Evolutionary conservation across 139 green algal species (phyloP), one percentile per base, ranked within the genome.

Genomic region (Tetradesmus obliquus): DNA sequence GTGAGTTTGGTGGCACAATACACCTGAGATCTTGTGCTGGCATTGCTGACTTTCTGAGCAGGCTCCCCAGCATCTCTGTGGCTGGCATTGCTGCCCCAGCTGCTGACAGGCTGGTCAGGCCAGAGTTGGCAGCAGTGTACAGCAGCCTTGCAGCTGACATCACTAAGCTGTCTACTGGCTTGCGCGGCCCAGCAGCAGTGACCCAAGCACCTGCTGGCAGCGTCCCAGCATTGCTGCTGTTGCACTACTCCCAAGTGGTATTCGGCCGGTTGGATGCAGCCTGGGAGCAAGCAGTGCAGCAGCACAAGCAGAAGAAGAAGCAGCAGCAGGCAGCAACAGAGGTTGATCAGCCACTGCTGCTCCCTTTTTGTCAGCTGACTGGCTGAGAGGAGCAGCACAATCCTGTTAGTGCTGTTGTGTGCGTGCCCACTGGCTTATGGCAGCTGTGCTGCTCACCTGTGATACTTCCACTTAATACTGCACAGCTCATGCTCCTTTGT

Each of bases 91-190:
- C 76, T 83, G 76, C 76, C n/a, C 76, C 76, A 55, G 76, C 76
- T 83, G 76, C 76, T 15, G n/a, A 83, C 1, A 55, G 76, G 76
- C 76, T 83, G 76, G 76, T 83, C n/a, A 53, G 76, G 76, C 76
- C 76, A n/a, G 76, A 83, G 76, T 24, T 83, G 76, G n/a, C n/a
- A 54, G 76, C n/a, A 24, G 76, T 83, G n/a, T 83, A 83, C n/a
- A 13, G 13, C 20, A 53, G 76, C 76, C 76, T 83, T 53, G 76
- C 76, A 55, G 76, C 76, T 83, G n/a, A 24, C 76, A 55, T 88
- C 19, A 58, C 15, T 76, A n/a, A 88, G 32, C 57, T 88, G 83
- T 88, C 82, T 87, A 55, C 55, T 74, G 55, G 55, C 20, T 74
- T 87, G 8, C n/a, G 55, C 12, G 55, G 82, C 66, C 5, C 53